These are phyloP conservation scores for Berberis vulgaris DNA, from an alignment of 164 flowering plant species.

Conservation along the genomic window DNA sequence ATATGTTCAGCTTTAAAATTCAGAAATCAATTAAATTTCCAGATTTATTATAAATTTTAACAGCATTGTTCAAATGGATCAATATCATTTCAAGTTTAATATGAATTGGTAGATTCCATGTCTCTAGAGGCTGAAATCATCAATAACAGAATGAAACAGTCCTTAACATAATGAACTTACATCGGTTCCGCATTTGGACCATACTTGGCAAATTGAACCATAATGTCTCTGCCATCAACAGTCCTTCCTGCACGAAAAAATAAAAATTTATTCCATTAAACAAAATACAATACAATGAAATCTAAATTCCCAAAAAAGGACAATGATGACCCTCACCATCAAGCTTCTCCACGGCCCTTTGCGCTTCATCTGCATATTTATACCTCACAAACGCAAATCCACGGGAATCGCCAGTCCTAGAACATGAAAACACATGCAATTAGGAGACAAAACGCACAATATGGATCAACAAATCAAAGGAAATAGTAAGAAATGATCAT, in stretches of 20 bases:
- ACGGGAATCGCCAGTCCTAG: constrained; percentile 67
- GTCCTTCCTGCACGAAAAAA: constrained; percentile 31
- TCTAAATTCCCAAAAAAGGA: neutral
- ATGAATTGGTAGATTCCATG: neutral
- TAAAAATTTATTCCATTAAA: neutral
- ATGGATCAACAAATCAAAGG: too few species aligned
- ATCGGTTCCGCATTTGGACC: constrained; percentile 69
- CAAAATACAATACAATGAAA: neutral
- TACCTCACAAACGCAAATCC: constrained; percentile 80
- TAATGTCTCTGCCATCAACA: constrained; percentile 67
- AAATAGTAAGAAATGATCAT: too few species aligned
- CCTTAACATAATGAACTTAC: constrained; percentile 21
- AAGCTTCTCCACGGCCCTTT: constrained; percentile 68
- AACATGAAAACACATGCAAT: neutral
- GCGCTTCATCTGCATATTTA: constrained; percentile 68
- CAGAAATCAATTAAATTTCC: too few species aligned
- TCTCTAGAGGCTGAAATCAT: too few species aligned
- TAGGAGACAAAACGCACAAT: neutral
- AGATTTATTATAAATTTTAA: too few species aligned
- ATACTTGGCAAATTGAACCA: constrained; percentile 78
- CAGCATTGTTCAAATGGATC: too few species aligned
- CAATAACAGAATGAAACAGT: neutral
- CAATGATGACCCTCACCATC: constrained; percentile 29
- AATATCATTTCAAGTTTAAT: neutral
- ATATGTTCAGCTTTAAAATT: too few species aligned